phyloP scores from a whole-genome alignment of 1,139 yeast species.

The Williopsis jadinii region DNA sequence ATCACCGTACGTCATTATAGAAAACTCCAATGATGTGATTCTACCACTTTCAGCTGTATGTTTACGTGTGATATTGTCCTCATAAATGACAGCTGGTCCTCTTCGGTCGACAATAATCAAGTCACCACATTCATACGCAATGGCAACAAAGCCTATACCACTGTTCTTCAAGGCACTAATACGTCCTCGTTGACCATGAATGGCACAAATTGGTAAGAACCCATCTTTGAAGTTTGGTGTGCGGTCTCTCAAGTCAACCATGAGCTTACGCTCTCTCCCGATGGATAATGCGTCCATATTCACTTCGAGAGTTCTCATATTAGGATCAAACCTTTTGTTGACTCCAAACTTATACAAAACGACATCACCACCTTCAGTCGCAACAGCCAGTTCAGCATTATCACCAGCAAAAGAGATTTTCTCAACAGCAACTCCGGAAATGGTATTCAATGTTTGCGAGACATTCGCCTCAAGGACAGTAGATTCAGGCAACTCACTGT shows the following conservation, averaged over 20 bases:
- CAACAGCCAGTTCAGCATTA: slow-evolving; percentile 69
- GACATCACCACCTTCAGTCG: slow-evolving; percentile 65
- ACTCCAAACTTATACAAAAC: slow-evolving; percentile 69
- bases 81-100: slow-evolving; percentile 74
- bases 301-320: slow-evolving; percentile 17
- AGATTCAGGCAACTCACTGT: slow-evolving; percentile 65
- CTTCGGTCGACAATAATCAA: slow-evolving; percentile 73
- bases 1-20: slow-evolving; percentile 56
- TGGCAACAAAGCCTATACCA: slow-evolving; percentile 77
- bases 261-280: slow-evolving; percentile 20
- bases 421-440: slow-evolving; percentile 39
- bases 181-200: slow-evolving; percentile 38
- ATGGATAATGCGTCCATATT: slow-evolving; percentile 26
- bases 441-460: slow-evolving; percentile 37
- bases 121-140: slow-evolving; percentile 74
- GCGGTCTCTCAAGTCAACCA: slow-evolving; percentile 30
- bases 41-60: slow-evolving; percentile 23
- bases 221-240: slow-evolving; percentile 46
- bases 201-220: slow-evolving; percentile 61
- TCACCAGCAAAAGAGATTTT: slow-evolving; percentile 70
- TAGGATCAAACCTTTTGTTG: slow-evolving; percentile 35
- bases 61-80: slow-evolving; percentile 32
- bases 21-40: slow-evolving; percentile 63
- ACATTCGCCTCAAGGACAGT: slow-evolving; percentile 50
- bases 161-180: slow-evolving; percentile 63